Evolutionary conservation across 148 eudicot species (phyloP).

Genomic region (Fagopyrum homotropicum): DNA sequence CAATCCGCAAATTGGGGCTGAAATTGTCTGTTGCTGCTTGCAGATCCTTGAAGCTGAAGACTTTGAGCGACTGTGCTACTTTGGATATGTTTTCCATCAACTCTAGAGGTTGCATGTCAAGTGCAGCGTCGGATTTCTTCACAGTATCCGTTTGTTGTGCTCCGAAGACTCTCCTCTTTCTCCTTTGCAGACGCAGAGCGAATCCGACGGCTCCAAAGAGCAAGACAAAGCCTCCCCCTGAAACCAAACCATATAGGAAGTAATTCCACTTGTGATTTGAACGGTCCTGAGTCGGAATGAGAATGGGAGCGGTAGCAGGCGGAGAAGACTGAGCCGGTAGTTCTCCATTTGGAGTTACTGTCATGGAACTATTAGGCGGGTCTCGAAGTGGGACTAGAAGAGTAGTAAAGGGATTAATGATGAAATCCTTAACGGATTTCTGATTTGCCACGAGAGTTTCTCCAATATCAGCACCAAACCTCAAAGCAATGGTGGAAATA

Average conservation of each 20-base stretch:
- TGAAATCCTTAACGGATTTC: background rate
- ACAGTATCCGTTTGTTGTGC: conserved; percentile 15
- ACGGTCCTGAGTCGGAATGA: conserved; percentile 9
- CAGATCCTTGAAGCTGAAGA: conserved; percentile 48
- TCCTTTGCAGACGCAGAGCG: conserved; percentile 8
- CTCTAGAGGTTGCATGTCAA: conserved; percentile 11
- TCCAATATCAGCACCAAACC: background rate
- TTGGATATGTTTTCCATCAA: conserved; percentile 28
- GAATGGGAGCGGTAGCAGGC: conserved; percentile 18
- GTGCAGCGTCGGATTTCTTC: conserved; percentile 17
- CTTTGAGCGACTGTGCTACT: conserved; percentile 38
- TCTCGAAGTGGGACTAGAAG: background rate
- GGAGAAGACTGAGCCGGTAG: conserved; percentile 30
- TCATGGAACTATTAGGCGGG: conserved; percentile 18
- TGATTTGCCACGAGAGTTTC: background rate
- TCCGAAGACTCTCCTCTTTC: conserved; percentile 11
- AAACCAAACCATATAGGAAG: conserved; percentile 34
- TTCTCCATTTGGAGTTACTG: conserved; percentile 3
- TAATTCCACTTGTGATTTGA: conserved; percentile 26
- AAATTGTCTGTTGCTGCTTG: conserved; percentile 54
- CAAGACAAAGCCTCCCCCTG: conserved; percentile 28
- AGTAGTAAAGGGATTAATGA: conserved; percentile 6
- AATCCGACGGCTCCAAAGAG: conserved; percentile 13
- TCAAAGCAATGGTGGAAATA: background rate
- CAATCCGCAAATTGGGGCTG: conserved; percentile 33